phyloP scores from a whole-genome alignment of 352 stramenopile species.

The Pythium phragmitis region DNA sequence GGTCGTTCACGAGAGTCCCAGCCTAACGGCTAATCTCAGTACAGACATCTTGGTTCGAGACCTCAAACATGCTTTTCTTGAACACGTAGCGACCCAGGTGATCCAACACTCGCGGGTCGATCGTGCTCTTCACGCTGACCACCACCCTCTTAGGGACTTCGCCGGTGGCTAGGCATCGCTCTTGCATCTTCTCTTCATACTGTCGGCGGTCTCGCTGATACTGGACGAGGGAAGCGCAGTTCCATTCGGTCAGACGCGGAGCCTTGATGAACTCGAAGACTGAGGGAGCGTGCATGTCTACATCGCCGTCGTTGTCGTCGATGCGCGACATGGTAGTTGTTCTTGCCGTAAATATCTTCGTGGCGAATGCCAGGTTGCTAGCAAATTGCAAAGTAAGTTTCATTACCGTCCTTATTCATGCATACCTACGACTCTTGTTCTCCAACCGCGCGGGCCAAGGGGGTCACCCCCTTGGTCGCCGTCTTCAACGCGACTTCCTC shows the following conservation, averaged over 20 bases:
- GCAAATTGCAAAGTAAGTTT: constrained; percentile 1
- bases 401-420: not conserved
- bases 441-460: no score
- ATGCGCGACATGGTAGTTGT: not conserved
- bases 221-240: not conserved
- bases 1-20: constrained; percentile 5
- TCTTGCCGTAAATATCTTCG: constrained; percentile 2
- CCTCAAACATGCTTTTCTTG: not conserved
- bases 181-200: constrained; percentile 14
- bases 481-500: no score
- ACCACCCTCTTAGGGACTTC: constrained; percentile 7
- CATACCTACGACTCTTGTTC: not conserved
- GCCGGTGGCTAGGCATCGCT: constrained; percentile 4
- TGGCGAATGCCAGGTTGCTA: not conserved
- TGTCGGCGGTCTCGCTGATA: constrained; percentile 5
- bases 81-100: constrained; percentile 13
- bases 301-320: constrained; percentile 7
- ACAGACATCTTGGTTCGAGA: constrained; percentile 16
- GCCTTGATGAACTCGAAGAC: constrained; percentile 5
- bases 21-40: not conserved
- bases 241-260: constrained; percentile 1
- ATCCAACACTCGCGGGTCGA: constrained; percentile 3
- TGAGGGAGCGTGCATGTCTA: not conserved
- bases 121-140: constrained; percentile 4
- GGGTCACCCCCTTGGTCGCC: no score